Evolutionary conservation across 441 rosid genomes (phyloP).

Genomic region (Croton laevigatus): DNA sequence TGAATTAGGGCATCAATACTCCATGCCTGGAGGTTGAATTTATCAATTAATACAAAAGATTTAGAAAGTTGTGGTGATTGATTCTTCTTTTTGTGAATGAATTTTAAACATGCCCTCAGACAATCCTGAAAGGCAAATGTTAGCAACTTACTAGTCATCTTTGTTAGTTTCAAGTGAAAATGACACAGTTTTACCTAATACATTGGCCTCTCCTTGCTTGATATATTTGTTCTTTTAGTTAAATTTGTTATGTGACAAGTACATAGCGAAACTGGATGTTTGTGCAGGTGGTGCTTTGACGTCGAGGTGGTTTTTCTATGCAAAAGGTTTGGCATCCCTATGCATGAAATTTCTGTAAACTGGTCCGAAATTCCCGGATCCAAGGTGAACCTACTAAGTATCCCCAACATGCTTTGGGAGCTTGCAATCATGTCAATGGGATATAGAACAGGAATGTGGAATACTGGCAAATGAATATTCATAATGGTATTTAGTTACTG

Average conservation of each 20-base stretch:
- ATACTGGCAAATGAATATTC: constrained; percentile 37
- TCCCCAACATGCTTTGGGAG: constrained; percentile 96
- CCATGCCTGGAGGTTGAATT: not conserved
- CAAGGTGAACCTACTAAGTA: constrained; percentile 81
- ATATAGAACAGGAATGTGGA: constrained; percentile 79
- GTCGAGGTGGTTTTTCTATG: constrained; percentile 85
- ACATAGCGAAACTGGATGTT: not conserved
- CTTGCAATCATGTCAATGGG: constrained; percentile 82
- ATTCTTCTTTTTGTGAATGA: not conserved
- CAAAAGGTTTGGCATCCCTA: constrained; percentile 72
- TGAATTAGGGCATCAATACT: not conserved
- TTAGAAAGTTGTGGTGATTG: too few species aligned
- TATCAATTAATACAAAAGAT: not conserved
- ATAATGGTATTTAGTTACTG: not conserved
- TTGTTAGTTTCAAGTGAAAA: not conserved
- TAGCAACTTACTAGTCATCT: not conserved
- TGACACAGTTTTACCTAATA: not conserved
- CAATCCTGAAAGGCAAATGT: not conserved
- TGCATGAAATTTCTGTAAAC: constrained; percentile 78
- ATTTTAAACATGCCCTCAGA: not conserved
- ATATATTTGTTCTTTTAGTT: not conserved
- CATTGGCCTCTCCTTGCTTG: not conserved
- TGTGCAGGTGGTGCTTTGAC: constrained; percentile 95
- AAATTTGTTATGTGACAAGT: not conserved
- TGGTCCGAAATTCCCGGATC: constrained; percentile 98